Base-by-base conservation (phyloP, 2,329 filamentous ascomycete genomes). In the Sarocladium kiliense region DNA sequence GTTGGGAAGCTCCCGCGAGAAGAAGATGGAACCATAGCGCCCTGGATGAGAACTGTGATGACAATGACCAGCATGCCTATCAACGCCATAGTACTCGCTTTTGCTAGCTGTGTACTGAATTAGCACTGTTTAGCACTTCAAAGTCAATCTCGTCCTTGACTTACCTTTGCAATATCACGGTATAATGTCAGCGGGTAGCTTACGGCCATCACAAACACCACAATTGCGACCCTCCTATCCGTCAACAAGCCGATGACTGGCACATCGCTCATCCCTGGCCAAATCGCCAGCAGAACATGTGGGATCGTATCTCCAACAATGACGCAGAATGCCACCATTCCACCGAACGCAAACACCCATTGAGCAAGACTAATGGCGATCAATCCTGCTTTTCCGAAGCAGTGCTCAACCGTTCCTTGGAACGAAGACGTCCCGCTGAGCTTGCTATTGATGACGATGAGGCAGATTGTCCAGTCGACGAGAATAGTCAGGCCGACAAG, bases 381-480 rank as follows among this genome's bases (percentile, higher is more conserved):
- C 55, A 99, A 78, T 0, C 94, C 94, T 18, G 87, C 80, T 64
- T 84, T 86, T 5, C 94, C 94, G 73, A 96, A 99, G 74, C 94
- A 99, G 71, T 93, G 86, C 72, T 97, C 87, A 67, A 99, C 91
- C 1, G 94, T 99, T 37, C 91, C 89, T 74, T 99, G 94, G 68
- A 97, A 99, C 55, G 89, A 95, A 70, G 91, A 88, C 55, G 91
- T 88, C 44, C 94, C 94, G 71, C 90, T 96, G 62, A 99, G 79
- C 77, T 99, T 99, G 69, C 89, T 95, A 73, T 99, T 99, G 71
- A 97, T 85, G 61, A 99, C 94, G 66, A 99, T 97, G 59, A 99
- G 80, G 45, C 91, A 86, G 62, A 99, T 97, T 3, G 94, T 99
- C 94, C 94, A 99, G 77, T 99, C 94, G 56, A 99, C 83, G 2